These are phyloP conservation scores for Suaeda aralocaspica DNA, from an alignment of 148 eudicot species.

Conservation along the genomic window DNA sequence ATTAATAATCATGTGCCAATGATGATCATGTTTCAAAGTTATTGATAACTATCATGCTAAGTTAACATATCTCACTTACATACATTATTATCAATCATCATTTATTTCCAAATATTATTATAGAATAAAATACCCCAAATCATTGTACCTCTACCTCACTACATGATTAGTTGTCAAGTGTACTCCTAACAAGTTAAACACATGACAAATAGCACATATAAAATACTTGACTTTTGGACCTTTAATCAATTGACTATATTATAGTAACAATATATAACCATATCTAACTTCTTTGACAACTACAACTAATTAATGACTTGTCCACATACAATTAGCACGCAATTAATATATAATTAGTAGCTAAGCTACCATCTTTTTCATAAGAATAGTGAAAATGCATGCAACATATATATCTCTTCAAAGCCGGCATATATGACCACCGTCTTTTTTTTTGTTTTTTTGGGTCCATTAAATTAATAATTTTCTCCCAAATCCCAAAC, in stretches of 20 bases:
- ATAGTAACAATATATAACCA: not conserved
- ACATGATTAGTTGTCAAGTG: not conserved
- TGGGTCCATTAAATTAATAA: not conserved
- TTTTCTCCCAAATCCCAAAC: not conserved
- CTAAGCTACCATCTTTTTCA: not conserved
- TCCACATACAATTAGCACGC: slow-evolving; percentile 10
- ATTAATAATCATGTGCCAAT: no score
- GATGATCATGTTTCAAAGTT: no score
- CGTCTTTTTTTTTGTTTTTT: slow-evolving; percentile 19
- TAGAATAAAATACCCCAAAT: not conserved
- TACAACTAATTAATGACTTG: slow-evolving; percentile 20
- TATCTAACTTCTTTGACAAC: slow-evolving; percentile 5
- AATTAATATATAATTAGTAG: not conserved
- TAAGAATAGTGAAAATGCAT: slow-evolving; percentile 12
- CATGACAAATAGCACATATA: slow-evolving; percentile 1
- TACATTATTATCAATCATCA: not conserved
- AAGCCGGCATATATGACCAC: slow-evolving; percentile 49
- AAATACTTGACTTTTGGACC: not conserved
- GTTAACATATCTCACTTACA: not conserved
- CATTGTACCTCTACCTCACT: not conserved
- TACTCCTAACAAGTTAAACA: not conserved
- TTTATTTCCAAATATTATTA: not conserved
- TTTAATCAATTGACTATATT: not conserved
- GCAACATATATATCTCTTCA: slow-evolving; percentile 19
- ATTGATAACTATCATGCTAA: no score